These are phyloP conservation scores for Scleroderma bovista DNA, from an alignment of 768 basidiomycete genomes.

Conservation along the genomic window DNA sequence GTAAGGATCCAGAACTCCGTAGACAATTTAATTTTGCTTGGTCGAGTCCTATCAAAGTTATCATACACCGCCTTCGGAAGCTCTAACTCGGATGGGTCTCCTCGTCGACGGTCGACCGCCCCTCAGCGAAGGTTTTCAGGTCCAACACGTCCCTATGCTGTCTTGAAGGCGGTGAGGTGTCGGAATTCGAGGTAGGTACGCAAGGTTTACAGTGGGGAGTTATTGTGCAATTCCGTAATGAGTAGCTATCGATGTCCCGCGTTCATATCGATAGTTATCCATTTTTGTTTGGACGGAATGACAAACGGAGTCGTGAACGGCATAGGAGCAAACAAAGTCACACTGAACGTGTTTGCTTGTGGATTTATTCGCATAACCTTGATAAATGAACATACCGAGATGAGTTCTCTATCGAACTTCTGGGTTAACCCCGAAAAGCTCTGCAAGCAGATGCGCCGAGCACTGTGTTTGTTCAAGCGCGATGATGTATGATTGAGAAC, in stretches of 20 bases:
- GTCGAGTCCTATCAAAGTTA: background rate
- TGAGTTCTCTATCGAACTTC: background rate
- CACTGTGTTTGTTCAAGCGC: background rate
- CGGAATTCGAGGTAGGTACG: constrained; percentile 10
- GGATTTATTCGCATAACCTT: background rate
- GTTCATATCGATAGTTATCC: constrained; percentile 21
- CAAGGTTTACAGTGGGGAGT: no score
- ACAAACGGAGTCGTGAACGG: background rate
- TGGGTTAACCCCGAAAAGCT: background rate
- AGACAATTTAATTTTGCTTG: no score
- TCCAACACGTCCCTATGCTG: constrained; percentile 11
- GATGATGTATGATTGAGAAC: background rate
- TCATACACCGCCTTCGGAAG: background rate
- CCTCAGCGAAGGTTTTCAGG: constrained; percentile 1
- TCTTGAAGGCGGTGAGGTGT: background rate
- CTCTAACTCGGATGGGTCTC: background rate
- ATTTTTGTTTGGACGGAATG: no score
- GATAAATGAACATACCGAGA: background rate
- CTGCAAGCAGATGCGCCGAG: background rate
- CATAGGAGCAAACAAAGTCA: background rate
- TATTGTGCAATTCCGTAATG: constrained; percentile 11
- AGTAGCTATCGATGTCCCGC: constrained; percentile 17
- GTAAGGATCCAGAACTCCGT: no score
- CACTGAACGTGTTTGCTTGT: background rate
- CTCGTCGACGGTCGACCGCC: constrained; percentile 22